Percentiles rank a stretch among this genome's conserved stretches.
Conservation (phyloP, 805 yeast species). For the Nakazawaea sp. region DNA sequence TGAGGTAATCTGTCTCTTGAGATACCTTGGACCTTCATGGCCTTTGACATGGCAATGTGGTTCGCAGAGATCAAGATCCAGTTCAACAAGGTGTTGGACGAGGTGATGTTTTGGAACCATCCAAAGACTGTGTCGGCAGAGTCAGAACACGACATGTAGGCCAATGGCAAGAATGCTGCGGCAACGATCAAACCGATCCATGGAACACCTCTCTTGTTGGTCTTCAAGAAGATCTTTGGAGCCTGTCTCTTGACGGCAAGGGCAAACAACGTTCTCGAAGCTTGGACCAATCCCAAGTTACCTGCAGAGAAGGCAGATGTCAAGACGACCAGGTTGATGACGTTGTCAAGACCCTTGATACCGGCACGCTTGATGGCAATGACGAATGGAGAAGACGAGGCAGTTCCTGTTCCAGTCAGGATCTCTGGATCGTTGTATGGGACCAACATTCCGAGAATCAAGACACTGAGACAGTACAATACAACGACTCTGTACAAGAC, state of each 20-base stretch:
- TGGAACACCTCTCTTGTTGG: conserved; percentile 16
- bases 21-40: conserved; percentile 33
- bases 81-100: conserved; percentile 19
- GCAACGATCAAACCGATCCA: conserved; percentile 17
- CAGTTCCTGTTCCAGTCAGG: conserved; percentile 17
- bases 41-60: conserved; percentile 17
- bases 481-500: conserved; percentile 24
- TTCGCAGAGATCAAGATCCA: conserved; percentile 15
- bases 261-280: conserved; percentile 69
- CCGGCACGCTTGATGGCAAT: conserved; percentile 29
- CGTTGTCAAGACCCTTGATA: conserved; percentile 27
- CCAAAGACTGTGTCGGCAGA: conserved; percentile 21
- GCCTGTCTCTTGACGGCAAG: conserved; percentile 72
- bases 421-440: conserved; percentile 22
- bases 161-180: conserved; percentile 22
- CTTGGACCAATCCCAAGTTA: conserved; percentile 67
- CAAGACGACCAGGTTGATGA: conserved; percentile 31
- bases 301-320: conserved; percentile 54
- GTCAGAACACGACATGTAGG: conserved; percentile 18
- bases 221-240: conserved; percentile 51
- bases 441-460: conserved; percentile 27
- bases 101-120: conserved; percentile 28
- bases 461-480: conserved; percentile 25
- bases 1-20: conserved; percentile 27
- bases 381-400: conserved; percentile 32